These are phyloP conservation scores for Neolentinus lepideus DNA, from an alignment of 1,284 basidiomycete genomes.

Conservation along the genomic window DNA sequence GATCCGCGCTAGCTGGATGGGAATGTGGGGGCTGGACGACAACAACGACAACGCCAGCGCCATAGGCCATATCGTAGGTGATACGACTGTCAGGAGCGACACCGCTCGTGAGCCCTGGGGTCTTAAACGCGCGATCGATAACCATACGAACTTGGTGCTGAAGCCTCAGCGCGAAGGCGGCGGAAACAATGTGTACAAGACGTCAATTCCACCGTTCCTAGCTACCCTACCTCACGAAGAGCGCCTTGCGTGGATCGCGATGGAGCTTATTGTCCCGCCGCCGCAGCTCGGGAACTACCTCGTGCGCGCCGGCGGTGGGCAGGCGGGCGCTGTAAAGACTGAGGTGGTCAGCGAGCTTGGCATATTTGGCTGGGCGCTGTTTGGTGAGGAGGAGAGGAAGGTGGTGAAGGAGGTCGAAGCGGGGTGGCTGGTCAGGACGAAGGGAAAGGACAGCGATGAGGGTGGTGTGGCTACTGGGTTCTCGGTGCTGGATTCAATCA, in stretches of 20 bases:
- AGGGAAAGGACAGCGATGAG: constrained; percentile 89
- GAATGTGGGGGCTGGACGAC: constrained; percentile 71
- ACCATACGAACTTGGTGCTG: constrained; percentile 65
- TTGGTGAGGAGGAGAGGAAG: constrained; percentile 35
- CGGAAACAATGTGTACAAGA: constrained; percentile 93
- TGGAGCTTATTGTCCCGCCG: constrained; percentile 86
- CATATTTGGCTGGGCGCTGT: constrained; percentile 86
- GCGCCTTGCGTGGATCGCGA: constrained; percentile 85
- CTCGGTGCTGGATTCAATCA: constrained; percentile 78
- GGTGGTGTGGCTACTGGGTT: constrained; percentile 93
- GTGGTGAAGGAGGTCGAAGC: constrained; percentile 50
- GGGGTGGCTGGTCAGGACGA: constrained; percentile 90
- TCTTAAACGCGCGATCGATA: constrained; percentile 40
- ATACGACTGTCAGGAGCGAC: not conserved
- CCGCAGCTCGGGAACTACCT: constrained; percentile 62
- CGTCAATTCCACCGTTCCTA: constrained; percentile 76
- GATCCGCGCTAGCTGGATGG: constrained; percentile 69
- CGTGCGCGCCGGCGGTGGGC: constrained; percentile 49
- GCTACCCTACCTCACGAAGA: constrained; percentile 48
- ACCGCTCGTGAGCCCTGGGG: constrained; percentile 17
- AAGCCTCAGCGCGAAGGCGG: constrained; percentile 98
- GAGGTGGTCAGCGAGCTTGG: constrained; percentile 91
- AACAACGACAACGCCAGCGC: constrained; percentile 21
- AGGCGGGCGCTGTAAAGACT: constrained; percentile 30
- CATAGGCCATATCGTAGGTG: constrained; percentile 17